phyloP scores from a whole-genome alignment of 2,329 filamentous ascomycete species.

The Venturia asperata region DNA sequence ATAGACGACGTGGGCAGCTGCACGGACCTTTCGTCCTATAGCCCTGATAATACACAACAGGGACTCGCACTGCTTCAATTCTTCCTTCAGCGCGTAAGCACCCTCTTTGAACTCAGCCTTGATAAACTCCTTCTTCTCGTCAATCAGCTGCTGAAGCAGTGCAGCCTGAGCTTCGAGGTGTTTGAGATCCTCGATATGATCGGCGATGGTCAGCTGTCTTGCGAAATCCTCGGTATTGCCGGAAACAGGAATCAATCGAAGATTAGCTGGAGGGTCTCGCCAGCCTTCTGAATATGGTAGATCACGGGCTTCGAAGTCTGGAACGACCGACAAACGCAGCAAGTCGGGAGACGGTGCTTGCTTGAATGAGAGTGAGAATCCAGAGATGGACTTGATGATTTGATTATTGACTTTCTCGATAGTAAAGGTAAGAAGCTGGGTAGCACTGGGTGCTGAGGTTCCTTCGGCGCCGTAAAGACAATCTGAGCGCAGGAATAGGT shows the following conservation, averaged over 20 bases:
- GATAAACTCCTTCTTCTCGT: slow-evolving; percentile 32
- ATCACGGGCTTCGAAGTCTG: slow-evolving; percentile 28
- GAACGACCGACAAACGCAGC: slow-evolving; percentile 29
- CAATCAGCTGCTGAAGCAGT: slow-evolving; percentile 33
- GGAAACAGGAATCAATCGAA: slow-evolving; percentile 23
- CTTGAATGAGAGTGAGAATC: slow-evolving; percentile 37
- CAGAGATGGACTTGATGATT: slow-evolving; percentile 28
- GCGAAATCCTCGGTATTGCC: slow-evolving; percentile 22
- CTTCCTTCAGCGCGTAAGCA: slow-evolving; percentile 31
- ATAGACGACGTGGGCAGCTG: slow-evolving; percentile 29
- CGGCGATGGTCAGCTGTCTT: slow-evolving; percentile 27
- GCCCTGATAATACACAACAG: slow-evolving; percentile 38
- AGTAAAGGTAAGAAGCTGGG: slow-evolving; percentile 35
- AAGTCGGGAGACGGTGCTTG: slow-evolving; percentile 29
- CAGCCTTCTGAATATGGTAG: slow-evolving; percentile 30
- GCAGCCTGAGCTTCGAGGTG: slow-evolving; percentile 34
- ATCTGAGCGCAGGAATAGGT: slow-evolving; percentile 34
- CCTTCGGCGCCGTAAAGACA: slow-evolving; percentile 30
- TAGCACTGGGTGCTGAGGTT: slow-evolving; percentile 25
- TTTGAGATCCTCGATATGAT: slow-evolving; percentile 36
- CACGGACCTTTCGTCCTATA: slow-evolving; percentile 32
- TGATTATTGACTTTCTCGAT: slow-evolving; percentile 35
- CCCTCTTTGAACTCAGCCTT: slow-evolving; percentile 29
- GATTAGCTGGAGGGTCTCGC: slow-evolving; percentile 31
- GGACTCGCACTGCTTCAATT: slow-evolving; percentile 38